Conservation (phyloP, 768 basidiomycete species). For the Rhodotorula diobovata region DNA sequence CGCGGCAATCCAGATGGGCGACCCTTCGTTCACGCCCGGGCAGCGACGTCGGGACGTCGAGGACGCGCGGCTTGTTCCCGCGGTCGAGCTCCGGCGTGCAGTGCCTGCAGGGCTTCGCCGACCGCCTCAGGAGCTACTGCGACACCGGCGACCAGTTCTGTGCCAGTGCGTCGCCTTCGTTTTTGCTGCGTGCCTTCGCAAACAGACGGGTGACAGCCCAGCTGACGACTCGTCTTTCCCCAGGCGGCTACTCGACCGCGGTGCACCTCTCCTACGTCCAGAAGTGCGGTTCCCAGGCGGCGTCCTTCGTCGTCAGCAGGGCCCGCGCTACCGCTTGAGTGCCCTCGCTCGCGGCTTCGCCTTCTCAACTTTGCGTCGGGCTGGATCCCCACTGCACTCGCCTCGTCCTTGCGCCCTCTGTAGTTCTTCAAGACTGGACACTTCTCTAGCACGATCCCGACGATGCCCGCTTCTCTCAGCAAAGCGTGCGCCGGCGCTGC, state of each 20-base stretch:
- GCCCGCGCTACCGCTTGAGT: no score
- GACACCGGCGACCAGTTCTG: neutral
- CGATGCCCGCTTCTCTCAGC: no score
- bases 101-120: neutral
- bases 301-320: neutral
- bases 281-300: neutral
- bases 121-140: neutral
- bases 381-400: no score
- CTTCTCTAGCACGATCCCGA: no score
- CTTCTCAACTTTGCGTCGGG: no score
- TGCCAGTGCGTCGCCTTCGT: neutral
- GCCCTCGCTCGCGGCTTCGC: no score
- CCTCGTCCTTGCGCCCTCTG: no score
- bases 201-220: no score
- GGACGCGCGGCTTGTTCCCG: neutral
- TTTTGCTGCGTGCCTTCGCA: neutral
- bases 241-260: neutral
- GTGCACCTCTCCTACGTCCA: neutral
- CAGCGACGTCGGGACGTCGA: neutral
- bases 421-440: no score
- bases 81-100: neutral
- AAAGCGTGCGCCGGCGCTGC: no score
- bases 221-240: no score
- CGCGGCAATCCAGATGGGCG: slow-evolving; percentile 3
- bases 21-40: slow-evolving; percentile 1